phyloP scores from a whole-genome alignment of 2,329 filamentous ascomycete genomes.

The Talaromyces marneffei region DNA sequence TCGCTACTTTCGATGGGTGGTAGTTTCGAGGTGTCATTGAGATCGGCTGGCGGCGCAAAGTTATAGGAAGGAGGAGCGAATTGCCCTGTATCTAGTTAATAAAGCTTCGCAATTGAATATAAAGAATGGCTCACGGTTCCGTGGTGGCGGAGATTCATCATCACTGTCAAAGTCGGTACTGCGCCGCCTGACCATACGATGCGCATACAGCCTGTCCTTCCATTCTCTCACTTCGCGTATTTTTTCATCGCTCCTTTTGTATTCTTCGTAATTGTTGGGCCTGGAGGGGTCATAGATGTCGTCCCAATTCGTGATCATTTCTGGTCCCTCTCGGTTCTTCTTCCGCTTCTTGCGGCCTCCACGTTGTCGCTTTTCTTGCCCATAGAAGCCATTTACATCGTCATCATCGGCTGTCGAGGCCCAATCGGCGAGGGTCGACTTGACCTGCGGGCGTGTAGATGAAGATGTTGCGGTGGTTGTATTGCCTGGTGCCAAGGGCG shows the following conservation, averaged over 20 bases:
- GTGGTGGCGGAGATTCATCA: constrained; percentile 40
- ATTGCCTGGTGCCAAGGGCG: constrained; percentile 24
- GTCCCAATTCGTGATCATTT: constrained; percentile 68
- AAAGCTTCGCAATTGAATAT: constrained; percentile 13
- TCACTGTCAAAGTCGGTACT: constrained; percentile 47
- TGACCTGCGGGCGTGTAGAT: constrained; percentile 46
- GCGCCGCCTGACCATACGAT: constrained; percentile 49
- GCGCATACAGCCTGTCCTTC: constrained; percentile 74
- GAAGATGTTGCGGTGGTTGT: constrained; percentile 21
- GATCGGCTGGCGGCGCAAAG: constrained; percentile 48
- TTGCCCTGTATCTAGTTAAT: constrained; percentile 31
- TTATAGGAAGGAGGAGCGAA: constrained; percentile 46
- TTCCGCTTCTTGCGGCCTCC: constrained; percentile 74
- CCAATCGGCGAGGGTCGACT: constrained; percentile 76
- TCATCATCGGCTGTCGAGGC: constrained; percentile 75
- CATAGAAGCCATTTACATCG: constrained; percentile 62
- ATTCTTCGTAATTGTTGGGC: constrained; percentile 80
- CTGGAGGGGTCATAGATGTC: constrained; percentile 80
- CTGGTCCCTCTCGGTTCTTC: constrained; percentile 61
- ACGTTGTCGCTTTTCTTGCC: constrained; percentile 61
- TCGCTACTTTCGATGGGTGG: constrained; percentile 11
- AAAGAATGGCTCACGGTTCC: constrained; percentile 40
- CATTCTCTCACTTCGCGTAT: constrained; percentile 74
- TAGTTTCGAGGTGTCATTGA: constrained; percentile 33
- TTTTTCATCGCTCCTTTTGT: constrained; percentile 76